Base-by-base conservation (phyloP, 257 asterid genomes). In the Lycium ferocissimum region DNA sequence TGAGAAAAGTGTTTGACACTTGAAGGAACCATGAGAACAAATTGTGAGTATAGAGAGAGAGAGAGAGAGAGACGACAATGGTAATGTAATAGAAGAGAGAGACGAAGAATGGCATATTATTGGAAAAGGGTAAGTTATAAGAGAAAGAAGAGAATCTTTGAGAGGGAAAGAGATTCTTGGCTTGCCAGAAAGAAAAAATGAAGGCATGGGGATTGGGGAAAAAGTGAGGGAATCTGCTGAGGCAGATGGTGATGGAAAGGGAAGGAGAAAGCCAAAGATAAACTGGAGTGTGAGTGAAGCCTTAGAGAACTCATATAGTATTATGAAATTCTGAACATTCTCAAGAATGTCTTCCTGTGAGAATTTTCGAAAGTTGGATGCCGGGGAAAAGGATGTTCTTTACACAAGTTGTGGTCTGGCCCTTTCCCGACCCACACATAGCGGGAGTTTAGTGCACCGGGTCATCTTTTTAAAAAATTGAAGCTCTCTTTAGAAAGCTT, bases 1-100 rank as follows among this genome's bases (percentile, higher is more conserved):
- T 93, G 99, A 22, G n/a, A n/a, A n/a, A 98, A 91, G 85, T 92
- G 98, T 87, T 93, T 92, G 92, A 87, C 87, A 85, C 86, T 89
- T 45, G 96, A 91, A 83, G 99, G 92, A 88, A 97, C 88, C 98
- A 93, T 94, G 80, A 83, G 26, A 40, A 40, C 62, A 79, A 79
- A 63, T 69, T 51, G 80, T 84, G 85, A 85, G 86, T 93, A 88
- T 85, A 90, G 84, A 79, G 84, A 91, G 84, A 84, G 84, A 81
- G 86, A 87, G 84, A 85, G 89, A 45, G 86, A 87, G 89, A 91
- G 87, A 91, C 67, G 89, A 70, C 85, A 89, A 84, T 80, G 85
- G 67, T 87, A 90, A 90, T 82, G 83, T 33, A 84, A 72, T 76
- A 83, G 67, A 73, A 88, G 84, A 78, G 85, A 79, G 79, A 81